phyloP scores from a whole-genome alignment of 176 grass and related monocot species.

The Eleusine coracana region DNA sequence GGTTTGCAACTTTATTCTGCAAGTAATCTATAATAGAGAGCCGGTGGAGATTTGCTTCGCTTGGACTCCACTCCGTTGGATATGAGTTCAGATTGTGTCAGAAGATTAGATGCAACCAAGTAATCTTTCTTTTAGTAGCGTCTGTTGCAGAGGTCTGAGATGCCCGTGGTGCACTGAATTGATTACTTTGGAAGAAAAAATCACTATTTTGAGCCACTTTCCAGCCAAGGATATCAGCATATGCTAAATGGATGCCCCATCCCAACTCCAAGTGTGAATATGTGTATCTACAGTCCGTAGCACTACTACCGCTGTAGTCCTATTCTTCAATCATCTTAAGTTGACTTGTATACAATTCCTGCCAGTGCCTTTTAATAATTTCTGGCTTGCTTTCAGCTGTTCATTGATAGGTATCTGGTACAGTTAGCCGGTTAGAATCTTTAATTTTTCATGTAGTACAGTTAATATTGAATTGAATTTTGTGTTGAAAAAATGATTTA shows the following conservation, averaged over 20 bases:
- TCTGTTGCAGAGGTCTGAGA: conserved; percentile 23
- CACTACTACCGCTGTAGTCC: background rate
- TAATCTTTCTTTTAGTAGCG: background rate
- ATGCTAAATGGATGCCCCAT: conserved; percentile 37
- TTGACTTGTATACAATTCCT: conserved; percentile 21
- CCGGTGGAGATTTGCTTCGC: conserved; percentile 37
- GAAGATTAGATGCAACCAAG: conserved; percentile 29
- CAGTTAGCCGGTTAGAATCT: background rate
- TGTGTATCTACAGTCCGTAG: conserved; percentile 2
- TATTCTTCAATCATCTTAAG: conserved; percentile 21
- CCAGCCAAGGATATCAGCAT: conserved; percentile 24
- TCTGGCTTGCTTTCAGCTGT: background rate
- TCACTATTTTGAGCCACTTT: background rate
- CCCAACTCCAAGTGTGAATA: conserved; percentile 30
- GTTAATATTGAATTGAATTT: conserved; percentile 11
- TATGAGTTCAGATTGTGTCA: conserved; percentile 28
- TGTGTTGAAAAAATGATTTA: background rate
- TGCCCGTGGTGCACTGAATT: conserved; percentile 25
- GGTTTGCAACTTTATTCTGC: conserved; percentile 34
- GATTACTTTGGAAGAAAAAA: conserved; percentile 25
- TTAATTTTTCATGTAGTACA: conserved; percentile 14
- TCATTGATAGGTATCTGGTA: conserved; percentile 30
- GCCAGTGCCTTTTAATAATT: conserved; percentile 41
- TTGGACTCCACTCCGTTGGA: conserved; percentile 47
- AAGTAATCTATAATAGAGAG: conserved; percentile 17